Conservation (phyloP, 1,284 basidiomycete species). For the Leccinum pachyderme region DNA sequence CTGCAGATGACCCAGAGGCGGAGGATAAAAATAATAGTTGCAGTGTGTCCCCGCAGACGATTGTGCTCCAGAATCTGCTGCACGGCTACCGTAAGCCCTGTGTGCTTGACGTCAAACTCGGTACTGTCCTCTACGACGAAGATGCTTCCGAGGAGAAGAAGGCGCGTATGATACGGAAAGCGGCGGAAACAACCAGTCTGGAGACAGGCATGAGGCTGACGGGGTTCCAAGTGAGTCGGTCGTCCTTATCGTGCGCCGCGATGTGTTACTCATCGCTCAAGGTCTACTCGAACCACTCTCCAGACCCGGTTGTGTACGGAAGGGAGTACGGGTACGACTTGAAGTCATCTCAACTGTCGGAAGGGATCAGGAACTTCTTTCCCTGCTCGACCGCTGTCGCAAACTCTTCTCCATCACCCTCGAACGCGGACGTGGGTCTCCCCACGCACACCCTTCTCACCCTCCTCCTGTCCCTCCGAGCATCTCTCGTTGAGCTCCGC, state of each 20-base stretch:
- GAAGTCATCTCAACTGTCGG: constrained; percentile 61
- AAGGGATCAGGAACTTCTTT: constrained; percentile 80
- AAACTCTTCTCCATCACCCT: background rate
- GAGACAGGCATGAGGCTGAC: constrained; percentile 82
- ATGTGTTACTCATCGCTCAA: constrained; percentile 28
- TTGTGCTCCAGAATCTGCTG: constrained; percentile 86
- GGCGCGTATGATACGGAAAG: constrained; percentile 73
- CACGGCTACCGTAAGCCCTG: constrained; percentile 76
- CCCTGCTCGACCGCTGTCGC: constrained; percentile 41
- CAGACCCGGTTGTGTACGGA: constrained; percentile 57
- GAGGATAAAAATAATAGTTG: background rate
- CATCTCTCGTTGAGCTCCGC: constrained; percentile 58
- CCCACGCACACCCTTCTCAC: constrained; percentile 55
- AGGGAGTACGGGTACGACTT: constrained; percentile 85
- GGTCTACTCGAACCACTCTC: constrained; percentile 70
- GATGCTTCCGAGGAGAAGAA: constrained; percentile 74
- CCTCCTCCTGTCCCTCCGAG: constrained; percentile 58
- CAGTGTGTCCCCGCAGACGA: constrained; percentile 47
- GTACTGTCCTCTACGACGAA: constrained; percentile 79
- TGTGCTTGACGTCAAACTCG: constrained; percentile 90
- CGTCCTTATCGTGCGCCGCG: background rate
- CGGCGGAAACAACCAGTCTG: constrained; percentile 68
- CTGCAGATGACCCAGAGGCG: background rate
- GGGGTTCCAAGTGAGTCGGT: constrained; percentile 75
- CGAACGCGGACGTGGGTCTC: constrained; percentile 41